Evolutionary conservation across 257 asterid genomes (phyloP), one percentile per base, ranked within the genome.

Genomic region (Pogostemon cablin): DNA sequence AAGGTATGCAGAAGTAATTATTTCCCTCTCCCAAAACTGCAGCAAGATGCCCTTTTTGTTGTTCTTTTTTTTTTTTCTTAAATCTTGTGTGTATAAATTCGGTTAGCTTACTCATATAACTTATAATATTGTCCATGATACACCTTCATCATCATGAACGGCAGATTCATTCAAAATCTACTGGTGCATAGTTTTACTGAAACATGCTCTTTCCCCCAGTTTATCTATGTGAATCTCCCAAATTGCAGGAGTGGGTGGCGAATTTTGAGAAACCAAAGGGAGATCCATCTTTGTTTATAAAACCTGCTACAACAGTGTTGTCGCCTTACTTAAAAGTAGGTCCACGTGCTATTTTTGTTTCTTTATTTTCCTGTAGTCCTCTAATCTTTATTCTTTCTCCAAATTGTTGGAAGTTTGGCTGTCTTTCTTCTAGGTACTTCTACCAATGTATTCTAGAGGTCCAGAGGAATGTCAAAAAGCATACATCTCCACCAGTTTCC

Each of bases 231-330:
- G 75, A 63, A 38, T 53, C 12, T 49, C 25, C 50, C 77, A 9
- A n/a, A 78, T 72, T 54, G 77, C 81, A 91, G 97, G 96, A 87
- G 12, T 91, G 97, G 97, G 93, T 89, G 63, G 91, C 97, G 46
- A 87, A 83, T 72, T 93, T 93, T 79, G 99, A 93, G 88, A 93
- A 93, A 77, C 99, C 99, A 67, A 91, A 91, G 85, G 97, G 97
- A 44, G 95, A 91, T 83, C 99, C 99, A 47, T 83, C 97, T 77
- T 84, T 91, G 62, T 91, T 87, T 84, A 71, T 87, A 65, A 85
- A 82, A 74, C 99, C 99, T 55, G 96, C 96, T 57, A 91, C 99
- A 32, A 93, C 97, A 35, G 97, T 91, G 67, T 77, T 93, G 68
- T 91, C 97, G 60, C 97, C 99, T 39, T 89, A 93, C 79, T 77